Conservation (phyloP, 345 rosid species). For the Linum usitatissimum region DNA sequence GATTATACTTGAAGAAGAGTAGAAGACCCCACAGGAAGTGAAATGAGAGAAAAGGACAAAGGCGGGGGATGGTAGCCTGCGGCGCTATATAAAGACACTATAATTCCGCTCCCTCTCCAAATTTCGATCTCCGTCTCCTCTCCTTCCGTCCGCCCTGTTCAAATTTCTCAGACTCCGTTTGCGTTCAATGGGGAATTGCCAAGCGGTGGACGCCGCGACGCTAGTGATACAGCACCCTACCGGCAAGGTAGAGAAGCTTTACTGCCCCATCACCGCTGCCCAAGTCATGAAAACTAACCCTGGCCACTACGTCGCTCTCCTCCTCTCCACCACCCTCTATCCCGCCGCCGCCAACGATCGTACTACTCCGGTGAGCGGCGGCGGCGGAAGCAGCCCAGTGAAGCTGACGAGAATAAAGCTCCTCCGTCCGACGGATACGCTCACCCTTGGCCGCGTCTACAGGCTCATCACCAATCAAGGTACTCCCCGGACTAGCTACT, state of each 20-base stretch:
- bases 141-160: no score
- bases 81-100: no score
- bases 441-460: slow-evolving; percentile 67
- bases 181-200: slow-evolving; percentile 80
- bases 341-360: slow-evolving; percentile 7
- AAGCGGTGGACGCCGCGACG: slow-evolving; percentile 71
- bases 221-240: slow-evolving; percentile 70
- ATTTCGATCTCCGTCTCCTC: no score
- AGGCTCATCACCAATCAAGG: slow-evolving; percentile 84
- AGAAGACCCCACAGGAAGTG: no score
- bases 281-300: slow-evolving; percentile 80
- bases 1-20: no score
- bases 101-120: no score
- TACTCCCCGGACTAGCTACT: slow-evolving; percentile 9
- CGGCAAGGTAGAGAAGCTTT: slow-evolving; percentile 59
- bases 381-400: no score
- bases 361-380: neutral
- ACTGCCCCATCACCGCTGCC: slow-evolving; percentile 48
- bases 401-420: slow-evolving; percentile 83
- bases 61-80: no score
- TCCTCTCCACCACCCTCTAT: slow-evolving; percentile 58
- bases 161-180: no score
- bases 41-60: no score
- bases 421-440: slow-evolving; percentile 74
- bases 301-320: slow-evolving; percentile 87